phyloP scores from a whole-genome alignment of 768 basidiomycete genomes.

The Lentinula edodes region DNA sequence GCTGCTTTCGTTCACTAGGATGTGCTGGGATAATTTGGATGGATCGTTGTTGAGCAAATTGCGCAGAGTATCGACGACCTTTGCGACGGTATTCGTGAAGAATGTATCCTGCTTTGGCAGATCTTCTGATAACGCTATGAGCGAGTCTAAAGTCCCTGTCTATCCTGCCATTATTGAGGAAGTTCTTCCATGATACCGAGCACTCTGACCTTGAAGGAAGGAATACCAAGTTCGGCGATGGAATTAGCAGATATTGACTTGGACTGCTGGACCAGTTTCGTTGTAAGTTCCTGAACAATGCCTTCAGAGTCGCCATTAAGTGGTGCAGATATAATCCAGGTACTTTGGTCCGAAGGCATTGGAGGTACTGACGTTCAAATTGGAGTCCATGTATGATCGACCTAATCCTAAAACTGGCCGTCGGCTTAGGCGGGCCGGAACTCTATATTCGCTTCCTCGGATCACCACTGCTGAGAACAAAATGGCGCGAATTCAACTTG shows the following conservation, averaged over 20 bases:
- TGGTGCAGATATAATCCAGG: conserved; percentile 88
- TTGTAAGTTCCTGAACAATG: conserved; percentile 55
- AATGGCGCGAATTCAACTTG: background rate
- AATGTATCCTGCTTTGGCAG: conserved; percentile 86
- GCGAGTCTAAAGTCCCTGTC: conserved; percentile 91
- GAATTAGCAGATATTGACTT: conserved; percentile 40
- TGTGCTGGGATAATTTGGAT: conserved; percentile 65
- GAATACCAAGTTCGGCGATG: conserved; percentile 67
- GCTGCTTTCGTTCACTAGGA: conserved; percentile 72
- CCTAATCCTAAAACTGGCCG: background rate
- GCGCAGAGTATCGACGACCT: conserved; percentile 90
- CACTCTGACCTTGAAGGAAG: conserved; percentile 78
- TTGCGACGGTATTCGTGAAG: conserved; percentile 86
- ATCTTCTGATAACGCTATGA: conserved; percentile 86
- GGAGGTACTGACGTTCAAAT: background rate
- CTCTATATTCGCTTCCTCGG: background rate
- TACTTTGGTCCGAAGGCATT: conserved; percentile 96
- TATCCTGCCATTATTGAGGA: conserved; percentile 23
- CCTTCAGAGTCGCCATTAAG: conserved; percentile 82
- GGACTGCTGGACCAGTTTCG: conserved; percentile 57
- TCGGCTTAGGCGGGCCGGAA: background rate
- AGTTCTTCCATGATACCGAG: conserved; percentile 1
- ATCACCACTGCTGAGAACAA: background rate
- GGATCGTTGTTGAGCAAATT: conserved; percentile 88
- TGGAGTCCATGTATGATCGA: background rate